Percentiles rank a stretch among this genome's conserved stretches.
Evolutionary conservation across 495 filamentous ascomycete species (phyloP).

Genomic region (Tuber magnatum): DNA sequence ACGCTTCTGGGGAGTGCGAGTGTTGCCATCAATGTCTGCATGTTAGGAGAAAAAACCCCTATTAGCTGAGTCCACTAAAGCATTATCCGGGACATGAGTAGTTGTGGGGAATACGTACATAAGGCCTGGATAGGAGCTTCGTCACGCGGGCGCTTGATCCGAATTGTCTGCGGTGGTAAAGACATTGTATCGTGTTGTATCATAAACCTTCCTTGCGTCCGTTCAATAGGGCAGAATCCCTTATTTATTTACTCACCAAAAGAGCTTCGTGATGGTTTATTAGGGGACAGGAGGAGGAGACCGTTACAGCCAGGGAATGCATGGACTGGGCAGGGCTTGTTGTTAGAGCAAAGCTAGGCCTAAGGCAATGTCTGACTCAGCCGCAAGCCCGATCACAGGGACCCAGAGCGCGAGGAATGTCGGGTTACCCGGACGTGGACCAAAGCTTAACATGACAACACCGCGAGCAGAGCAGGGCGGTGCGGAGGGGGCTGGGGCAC

Average conservation of each 20-base stretch:
- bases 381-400: not conserved
- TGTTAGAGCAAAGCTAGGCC: not conserved
- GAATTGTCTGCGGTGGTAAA: conserved; percentile 37
- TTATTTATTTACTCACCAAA: not conserved
- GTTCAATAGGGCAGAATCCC: not conserved
- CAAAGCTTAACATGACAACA: not conserved
- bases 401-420: no score
- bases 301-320: not conserved
- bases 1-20: conserved; percentile 22
- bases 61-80: not conserved
- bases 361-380: not conserved
- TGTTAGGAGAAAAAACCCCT: not conserved
- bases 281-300: not conserved
- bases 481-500: not conserved
- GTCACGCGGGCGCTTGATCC: conserved; percentile 40
- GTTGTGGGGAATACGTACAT: conserved; percentile 16
- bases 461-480: no score
- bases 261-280: not conserved
- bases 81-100: no score
- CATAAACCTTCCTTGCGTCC: not conserved
- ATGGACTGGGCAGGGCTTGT: not conserved
- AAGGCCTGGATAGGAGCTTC: conserved; percentile 37
- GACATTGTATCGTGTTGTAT: conserved; percentile 18
- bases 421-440: not conserved
- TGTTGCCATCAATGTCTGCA: not conserved